These are phyloP conservation scores for Ramularia collo-cygni DNA, from an alignment of 2,329 filamentous ascomycete species.

Conservation along the genomic window DNA sequence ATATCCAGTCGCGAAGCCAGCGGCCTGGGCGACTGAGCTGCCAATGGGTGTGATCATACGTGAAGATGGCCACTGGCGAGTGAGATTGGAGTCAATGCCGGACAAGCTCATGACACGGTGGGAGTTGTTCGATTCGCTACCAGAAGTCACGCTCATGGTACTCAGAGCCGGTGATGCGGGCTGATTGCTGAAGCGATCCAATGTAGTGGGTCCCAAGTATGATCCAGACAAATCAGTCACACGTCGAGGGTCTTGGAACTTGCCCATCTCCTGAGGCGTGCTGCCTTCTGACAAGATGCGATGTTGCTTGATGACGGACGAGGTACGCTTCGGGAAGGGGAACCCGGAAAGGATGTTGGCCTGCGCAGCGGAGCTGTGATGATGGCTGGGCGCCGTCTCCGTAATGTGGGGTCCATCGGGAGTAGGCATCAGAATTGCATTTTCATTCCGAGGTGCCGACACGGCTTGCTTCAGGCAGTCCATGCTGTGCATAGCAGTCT, in stretches of 20 bases:
- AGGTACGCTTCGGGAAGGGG: constrained; percentile 19
- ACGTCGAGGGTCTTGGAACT: neutral
- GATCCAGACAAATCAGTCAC: neutral
- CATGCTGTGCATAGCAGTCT: constrained; percentile 18
- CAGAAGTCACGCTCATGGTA: constrained; percentile 14
- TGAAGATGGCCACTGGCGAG: constrained; percentile 18
- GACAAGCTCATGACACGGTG: constrained; percentile 23
- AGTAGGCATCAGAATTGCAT: constrained; percentile 26
- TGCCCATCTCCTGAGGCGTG: constrained; percentile 2
- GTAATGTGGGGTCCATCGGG: constrained; percentile 22
- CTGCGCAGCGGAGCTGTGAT: constrained; percentile 8
- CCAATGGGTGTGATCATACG: constrained; percentile 29
- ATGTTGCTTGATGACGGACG: constrained; percentile 15
- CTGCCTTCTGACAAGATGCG: constrained; percentile 11
- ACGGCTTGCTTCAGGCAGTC: constrained; percentile 29
- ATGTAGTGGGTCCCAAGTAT: constrained; percentile 2
- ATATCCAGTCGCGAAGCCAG: constrained; percentile 27
- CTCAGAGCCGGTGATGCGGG: constrained; percentile 13
- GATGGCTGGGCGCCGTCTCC: constrained; percentile 22
- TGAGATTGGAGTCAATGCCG: constrained; percentile 24
- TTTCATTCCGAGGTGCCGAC: constrained; percentile 28
- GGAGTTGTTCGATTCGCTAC: constrained; percentile 11
- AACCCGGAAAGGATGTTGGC: constrained; percentile 12
- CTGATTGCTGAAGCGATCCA: constrained; percentile 1
- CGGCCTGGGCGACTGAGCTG: constrained; percentile 26